Evolutionary conservation across 2,329 filamentous ascomycete species (phyloP).

Genomic region (Phyllosticta capitalensis): DNA sequence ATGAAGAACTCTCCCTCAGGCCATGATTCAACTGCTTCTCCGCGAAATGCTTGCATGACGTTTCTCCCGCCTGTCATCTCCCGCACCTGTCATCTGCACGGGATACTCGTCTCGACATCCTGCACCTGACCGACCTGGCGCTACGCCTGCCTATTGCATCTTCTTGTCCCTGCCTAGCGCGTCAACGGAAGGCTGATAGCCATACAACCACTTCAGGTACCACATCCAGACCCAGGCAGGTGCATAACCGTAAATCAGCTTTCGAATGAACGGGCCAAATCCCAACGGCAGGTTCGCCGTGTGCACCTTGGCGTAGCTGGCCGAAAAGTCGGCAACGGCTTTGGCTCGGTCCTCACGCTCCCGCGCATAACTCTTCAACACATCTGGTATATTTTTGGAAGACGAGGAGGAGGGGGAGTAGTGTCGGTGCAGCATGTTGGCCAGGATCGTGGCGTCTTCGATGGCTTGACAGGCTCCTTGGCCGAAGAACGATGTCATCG

Average conservation of each 20-base stretch:
- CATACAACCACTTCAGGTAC: neutral
- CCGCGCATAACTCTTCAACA: neutral
- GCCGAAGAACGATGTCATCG: neutral
- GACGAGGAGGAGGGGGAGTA: neutral
- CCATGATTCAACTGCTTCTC: neutral
- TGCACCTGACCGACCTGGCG: neutral
- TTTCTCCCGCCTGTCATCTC: neutral
- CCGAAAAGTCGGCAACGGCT: conserved; percentile 5
- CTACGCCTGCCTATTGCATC: neutral
- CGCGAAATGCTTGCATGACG: neutral
- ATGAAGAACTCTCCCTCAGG: neutral
- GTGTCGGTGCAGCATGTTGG: conserved; percentile 6
- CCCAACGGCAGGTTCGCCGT: conserved; percentile 9
- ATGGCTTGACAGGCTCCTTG: conserved; percentile 11
- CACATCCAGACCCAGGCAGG: conserved; percentile 8
- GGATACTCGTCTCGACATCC: neutral
- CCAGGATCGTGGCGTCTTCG: conserved; percentile 12
- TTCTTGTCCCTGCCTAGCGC: neutral
- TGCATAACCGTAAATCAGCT: conserved; percentile 4
- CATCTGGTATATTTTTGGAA: neutral
- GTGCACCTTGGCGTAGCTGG: conserved; percentile 9
- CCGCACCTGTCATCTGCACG: neutral
- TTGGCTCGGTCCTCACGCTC: conserved; percentile 5
- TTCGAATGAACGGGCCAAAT: conserved; percentile 6
- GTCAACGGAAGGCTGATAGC: neutral